phyloP scores from a whole-genome alignment of 176 grass and related monocot genomes.

The Triticum turgidum region DNA sequence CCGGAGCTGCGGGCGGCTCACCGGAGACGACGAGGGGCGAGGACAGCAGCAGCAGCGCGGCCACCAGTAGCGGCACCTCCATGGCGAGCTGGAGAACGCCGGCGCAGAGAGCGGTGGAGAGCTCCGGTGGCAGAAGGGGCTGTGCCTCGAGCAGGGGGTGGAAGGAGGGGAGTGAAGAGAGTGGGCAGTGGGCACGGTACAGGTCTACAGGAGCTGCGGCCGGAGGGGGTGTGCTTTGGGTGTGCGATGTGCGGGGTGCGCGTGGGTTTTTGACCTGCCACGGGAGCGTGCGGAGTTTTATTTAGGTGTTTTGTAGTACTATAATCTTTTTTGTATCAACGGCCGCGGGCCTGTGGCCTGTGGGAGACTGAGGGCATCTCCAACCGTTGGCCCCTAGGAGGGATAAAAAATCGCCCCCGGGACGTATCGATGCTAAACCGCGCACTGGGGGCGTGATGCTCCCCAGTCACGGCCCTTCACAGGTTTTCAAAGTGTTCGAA shows the following conservation, averaged over 20 bases:
- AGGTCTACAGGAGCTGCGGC: background rate
- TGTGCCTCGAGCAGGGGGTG: background rate
- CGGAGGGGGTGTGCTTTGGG: background rate
- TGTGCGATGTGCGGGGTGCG: background rate
- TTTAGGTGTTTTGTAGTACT: background rate
- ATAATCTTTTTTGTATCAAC: background rate
- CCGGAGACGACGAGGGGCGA: conserved; percentile 52
- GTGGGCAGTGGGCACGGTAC: background rate
- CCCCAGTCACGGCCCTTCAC: no score
- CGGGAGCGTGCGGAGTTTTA: background rate
- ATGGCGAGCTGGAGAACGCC: background rate
- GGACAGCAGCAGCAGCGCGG: conserved; percentile 43
- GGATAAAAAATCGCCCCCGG: no score
- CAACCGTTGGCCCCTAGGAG: no score
- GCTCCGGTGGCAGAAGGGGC: background rate
- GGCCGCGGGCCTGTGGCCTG: conserved; percentile 9
- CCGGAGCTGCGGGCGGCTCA: conserved; percentile 36
- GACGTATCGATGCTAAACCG: no score
- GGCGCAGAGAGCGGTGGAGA: background rate
- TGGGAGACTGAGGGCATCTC: conserved; percentile 26
- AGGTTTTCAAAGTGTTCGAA: no score
- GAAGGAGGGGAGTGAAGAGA: background rate
- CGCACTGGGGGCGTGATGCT: no score
- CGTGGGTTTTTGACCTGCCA: background rate
- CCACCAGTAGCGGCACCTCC: conserved; percentile 30